A percentile compares a stretch with the other conserved stretches of the same genome.
Conservation (phyloP, 2,329 filamentous ascomycete species). For the Cladosporium austrohemisphaericum region DNA sequence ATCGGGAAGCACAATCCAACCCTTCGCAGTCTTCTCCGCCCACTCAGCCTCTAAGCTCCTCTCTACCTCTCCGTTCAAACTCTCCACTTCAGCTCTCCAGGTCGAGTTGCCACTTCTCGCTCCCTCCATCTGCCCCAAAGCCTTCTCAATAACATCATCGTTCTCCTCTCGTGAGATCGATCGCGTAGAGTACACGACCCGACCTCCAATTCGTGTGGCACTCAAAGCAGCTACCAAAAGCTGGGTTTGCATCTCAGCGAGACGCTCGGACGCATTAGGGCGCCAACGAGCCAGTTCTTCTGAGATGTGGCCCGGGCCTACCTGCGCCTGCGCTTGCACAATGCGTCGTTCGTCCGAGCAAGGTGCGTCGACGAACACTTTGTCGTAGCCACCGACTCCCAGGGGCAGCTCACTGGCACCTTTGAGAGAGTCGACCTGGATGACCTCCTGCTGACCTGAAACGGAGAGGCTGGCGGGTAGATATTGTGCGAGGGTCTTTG, state of each 20-base stretch:
- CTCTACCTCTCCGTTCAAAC: slow-evolving; percentile 23
- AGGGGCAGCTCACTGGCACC: slow-evolving; percentile 26
- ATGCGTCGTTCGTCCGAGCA: slow-evolving; percentile 42
- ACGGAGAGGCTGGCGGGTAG: slow-evolving; percentile 21
- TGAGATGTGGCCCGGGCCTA: slow-evolving; percentile 26
- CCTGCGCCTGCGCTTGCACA: slow-evolving; percentile 35
- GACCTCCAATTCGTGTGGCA: slow-evolving; percentile 35
- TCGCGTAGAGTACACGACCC: slow-evolving; percentile 41
- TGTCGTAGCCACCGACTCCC: slow-evolving; percentile 37
- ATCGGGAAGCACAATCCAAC: slow-evolving; percentile 42
- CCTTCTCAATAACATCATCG: slow-evolving; percentile 39
- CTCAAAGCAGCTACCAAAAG: slow-evolving; percentile 37
- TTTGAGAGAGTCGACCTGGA: slow-evolving; percentile 24
- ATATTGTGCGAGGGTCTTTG: slow-evolving; percentile 25
- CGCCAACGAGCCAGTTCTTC: slow-evolving; percentile 40
- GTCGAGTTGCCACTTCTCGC: slow-evolving; percentile 31
- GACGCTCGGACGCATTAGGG: slow-evolving; percentile 34
- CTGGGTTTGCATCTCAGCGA: slow-evolving; percentile 34
- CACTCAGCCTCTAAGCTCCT: slow-evolving; percentile 17
- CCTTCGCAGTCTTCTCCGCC: slow-evolving; percentile 35
- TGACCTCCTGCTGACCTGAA: slow-evolving; percentile 18
- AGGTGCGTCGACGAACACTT: slow-evolving; percentile 40
- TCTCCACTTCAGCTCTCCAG: slow-evolving; percentile 32
- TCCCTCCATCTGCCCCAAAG: slow-evolving; percentile 35
- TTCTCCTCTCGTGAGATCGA: slow-evolving; percentile 41